Conservation (phyloP, 1,284 basidiomycete genomes). For the Tilletia caries region DNA sequence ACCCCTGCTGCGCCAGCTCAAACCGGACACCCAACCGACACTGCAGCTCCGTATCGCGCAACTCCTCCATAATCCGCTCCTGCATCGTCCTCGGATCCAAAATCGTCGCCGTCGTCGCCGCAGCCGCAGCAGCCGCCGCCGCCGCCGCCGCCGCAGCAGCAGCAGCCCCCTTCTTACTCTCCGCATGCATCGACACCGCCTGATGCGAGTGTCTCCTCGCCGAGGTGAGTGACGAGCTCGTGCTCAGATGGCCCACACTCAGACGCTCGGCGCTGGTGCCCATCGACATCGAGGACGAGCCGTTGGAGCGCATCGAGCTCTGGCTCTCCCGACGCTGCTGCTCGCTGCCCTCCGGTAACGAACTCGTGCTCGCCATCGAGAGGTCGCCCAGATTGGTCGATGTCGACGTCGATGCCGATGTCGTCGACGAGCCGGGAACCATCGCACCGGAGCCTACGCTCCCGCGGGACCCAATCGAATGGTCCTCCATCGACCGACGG, state of each 20-base stretch:
- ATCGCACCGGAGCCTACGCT: not conserved
- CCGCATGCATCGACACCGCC: constrained; percentile 15
- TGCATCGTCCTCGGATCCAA: constrained; percentile 34
- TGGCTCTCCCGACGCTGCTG: not conserved
- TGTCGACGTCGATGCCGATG: not conserved
- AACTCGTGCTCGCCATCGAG: constrained; percentile 7
- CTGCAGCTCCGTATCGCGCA: constrained; percentile 26
- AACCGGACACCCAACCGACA: constrained; percentile 37
- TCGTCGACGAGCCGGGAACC: not conserved
- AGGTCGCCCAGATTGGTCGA: not conserved
- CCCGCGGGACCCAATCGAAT: not conserved
- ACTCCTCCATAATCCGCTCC: constrained; percentile 38
- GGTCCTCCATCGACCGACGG: not conserved
- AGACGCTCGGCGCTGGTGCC: not conserved
- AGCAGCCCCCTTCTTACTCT: not conserved
- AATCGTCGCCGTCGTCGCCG: constrained; percentile 8
- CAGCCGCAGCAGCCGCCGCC: constrained; percentile 1
- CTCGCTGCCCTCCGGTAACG: not conserved
- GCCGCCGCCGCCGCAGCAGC: not conserved
- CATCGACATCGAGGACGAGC: not conserved
- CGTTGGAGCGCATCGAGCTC: not conserved
- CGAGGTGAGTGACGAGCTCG: constrained; percentile 13
- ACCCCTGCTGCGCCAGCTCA: constrained; percentile 44
- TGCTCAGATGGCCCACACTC: constrained; percentile 6
- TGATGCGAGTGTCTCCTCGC: constrained; percentile 14